A percentile compares a stretch with the other conserved stretches of the same genome.
phyloP scores from a whole-genome alignment of 352 stramenopile genomes.

The Pythium diclinum region DNA sequence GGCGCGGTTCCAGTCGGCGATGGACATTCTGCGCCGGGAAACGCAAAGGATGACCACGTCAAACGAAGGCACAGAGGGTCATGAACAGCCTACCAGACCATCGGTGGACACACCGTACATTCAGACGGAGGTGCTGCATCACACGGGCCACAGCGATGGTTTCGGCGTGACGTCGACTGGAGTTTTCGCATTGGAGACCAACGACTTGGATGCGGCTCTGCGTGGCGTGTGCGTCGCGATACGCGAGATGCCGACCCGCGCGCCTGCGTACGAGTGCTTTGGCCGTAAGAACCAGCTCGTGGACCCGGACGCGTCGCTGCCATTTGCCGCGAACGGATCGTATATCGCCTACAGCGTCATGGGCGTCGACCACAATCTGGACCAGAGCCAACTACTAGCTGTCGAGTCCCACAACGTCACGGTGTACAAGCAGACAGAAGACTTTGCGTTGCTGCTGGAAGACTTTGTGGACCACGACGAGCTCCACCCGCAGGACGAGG shows the following conservation, averaged over 20 bases:
- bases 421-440: slow-evolving; percentile 28
- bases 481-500: slow-evolving; percentile 17
- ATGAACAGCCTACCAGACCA: too few relatives aligned
- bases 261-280: slow-evolving; percentile 1
- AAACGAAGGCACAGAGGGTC: too few relatives aligned
- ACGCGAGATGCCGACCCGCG: slow-evolving; percentile 11
- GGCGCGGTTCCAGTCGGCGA: too few relatives aligned
- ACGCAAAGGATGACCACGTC: too few relatives aligned
- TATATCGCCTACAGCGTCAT: slow-evolving; percentile 13
- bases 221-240: slow-evolving; percentile 28
- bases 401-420: slow-evolving; percentile 31
- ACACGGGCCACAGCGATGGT: too few relatives aligned
- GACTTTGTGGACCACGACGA: slow-evolving; percentile 37
- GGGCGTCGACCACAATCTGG: slow-evolving; percentile 8
- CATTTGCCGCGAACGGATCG: slow-evolving; percentile 7
- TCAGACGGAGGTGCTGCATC: too few relatives aligned
- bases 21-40: too few relatives aligned
- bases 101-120: too few relatives aligned
- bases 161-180: slow-evolving; percentile 7
- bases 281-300: neutral
- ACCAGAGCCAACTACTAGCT: slow-evolving; percentile 6
- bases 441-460: slow-evolving; percentile 30
- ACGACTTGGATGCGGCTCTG: slow-evolving; percentile 19
- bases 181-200: slow-evolving; percentile 38
- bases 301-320: slow-evolving; percentile 20